Percentiles rank a stretch among this genome's conserved stretches.
These are phyloP conservation scores for Macrolepiota albuminosa DNA, from an alignment of 768 basidiomycete species.

Conservation along the genomic window DNA sequence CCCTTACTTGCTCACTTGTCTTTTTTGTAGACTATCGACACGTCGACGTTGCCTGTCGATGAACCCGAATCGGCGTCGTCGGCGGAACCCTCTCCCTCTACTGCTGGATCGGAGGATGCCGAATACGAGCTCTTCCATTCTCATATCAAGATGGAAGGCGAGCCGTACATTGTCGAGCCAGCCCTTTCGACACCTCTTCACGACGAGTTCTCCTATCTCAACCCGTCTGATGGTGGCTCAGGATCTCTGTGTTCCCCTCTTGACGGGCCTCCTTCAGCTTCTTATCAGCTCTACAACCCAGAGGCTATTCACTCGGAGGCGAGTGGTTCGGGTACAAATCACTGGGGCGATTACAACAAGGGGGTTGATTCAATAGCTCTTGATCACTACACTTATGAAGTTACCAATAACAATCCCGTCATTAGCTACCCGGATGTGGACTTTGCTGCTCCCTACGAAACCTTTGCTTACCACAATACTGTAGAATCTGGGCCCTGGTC, in stretches of 20 bases:
- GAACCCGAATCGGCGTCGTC: slow-evolving; percentile 24
- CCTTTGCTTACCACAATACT: slow-evolving; percentile 12
- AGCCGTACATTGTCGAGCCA: slow-evolving; percentile 11
- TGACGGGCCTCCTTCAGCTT: slow-evolving; percentile 14
- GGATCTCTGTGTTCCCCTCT: slow-evolving; percentile 30
- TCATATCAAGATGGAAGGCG: slow-evolving; percentile 13
- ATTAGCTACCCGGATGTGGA: slow-evolving; percentile 16
- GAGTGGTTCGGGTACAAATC: slow-evolving; percentile 19
- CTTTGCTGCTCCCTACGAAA: slow-evolving; percentile 10
- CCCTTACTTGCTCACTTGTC: neutral
- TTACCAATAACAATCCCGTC: slow-evolving; percentile 7
- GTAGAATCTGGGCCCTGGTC: slow-evolving; percentile 14
- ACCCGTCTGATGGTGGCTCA: slow-evolving; percentile 19
- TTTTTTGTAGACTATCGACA: slow-evolving; percentile 39
- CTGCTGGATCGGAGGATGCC: slow-evolving; percentile 17
- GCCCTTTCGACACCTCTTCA: slow-evolving; percentile 18
- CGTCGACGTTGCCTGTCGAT: slow-evolving; percentile 29
- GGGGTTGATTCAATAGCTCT: slow-evolving; percentile 12
- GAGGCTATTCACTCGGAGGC: slow-evolving; percentile 15
- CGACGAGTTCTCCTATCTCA: slow-evolving; percentile 23
- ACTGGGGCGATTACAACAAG: slow-evolving; percentile 20
- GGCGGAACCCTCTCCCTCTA: slow-evolving; percentile 25
- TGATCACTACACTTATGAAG: slow-evolving; percentile 13
- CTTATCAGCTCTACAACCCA: slow-evolving; percentile 13
- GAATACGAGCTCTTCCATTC: slow-evolving; percentile 10